A percentile compares a stretch with the other conserved stretches of the same genome.
Evolutionary conservation across 106 monocot genomes (phyloP).

Genomic region (Gastrodia elata): DNA sequence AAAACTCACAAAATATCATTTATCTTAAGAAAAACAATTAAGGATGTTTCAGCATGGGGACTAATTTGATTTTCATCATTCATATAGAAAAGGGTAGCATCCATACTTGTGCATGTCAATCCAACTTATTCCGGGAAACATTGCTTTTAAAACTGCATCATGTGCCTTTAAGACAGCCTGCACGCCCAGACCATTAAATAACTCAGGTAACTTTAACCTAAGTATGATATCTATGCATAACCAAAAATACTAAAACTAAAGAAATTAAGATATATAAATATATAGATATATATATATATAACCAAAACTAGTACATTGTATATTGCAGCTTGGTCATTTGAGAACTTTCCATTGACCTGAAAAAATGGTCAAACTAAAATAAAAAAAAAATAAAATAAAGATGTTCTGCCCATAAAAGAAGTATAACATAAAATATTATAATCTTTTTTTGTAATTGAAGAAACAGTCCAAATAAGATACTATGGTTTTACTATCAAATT

Average conservation of each 20-base stretch:
- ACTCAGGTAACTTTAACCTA: background rate
- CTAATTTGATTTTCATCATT: background rate
- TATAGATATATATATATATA: background rate
- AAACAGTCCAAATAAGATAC: background rate
- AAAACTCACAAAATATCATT: background rate
- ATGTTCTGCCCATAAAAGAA: background rate
- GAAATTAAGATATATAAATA: background rate
- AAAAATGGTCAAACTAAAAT: background rate
- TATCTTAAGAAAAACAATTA: conserved; percentile 5
- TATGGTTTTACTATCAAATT: background rate
- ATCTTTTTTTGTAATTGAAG: background rate
- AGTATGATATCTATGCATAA: no score
- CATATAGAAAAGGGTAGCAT: background rate
- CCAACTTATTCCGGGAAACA: conserved; percentile 87
- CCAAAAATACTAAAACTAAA: no score
- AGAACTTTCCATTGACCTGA: conserved; percentile 89
- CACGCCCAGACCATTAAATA: conserved; percentile 4
- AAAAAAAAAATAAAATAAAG: background rate
- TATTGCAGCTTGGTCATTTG: conserved; percentile 58
- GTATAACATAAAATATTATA: background rate
- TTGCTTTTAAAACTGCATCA: conserved; percentile 62
- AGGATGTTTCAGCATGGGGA: background rate
- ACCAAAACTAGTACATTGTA: conserved; percentile 69
- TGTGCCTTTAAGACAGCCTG: conserved; percentile 91
- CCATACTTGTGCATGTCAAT: conserved; percentile 93